Conservation (phyloP, 2,329 filamentous ascomycete genomes). For the Colletotrichum acutatum region DNA sequence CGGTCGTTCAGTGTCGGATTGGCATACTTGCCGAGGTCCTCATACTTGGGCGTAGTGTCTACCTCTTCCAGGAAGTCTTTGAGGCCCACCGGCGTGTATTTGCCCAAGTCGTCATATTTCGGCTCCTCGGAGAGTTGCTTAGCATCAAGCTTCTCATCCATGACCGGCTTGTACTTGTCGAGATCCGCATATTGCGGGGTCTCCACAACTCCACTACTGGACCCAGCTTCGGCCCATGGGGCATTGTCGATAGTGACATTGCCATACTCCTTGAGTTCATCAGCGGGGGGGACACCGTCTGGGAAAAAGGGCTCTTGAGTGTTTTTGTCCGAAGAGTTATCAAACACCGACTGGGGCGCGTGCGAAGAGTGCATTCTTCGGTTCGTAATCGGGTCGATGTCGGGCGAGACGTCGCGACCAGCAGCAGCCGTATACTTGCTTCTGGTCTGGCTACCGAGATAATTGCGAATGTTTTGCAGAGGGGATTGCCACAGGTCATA, state of each 20-base stretch:
- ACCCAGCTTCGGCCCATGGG: constrained; percentile 36
- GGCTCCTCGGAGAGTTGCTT: constrained; percentile 34
- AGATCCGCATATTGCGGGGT: constrained; percentile 41
- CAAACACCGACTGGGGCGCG: constrained; percentile 31
- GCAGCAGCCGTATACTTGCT: constrained; percentile 17
- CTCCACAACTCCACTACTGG: constrained; percentile 32
- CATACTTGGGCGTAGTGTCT: constrained; percentile 40
- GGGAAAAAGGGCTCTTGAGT: constrained; percentile 43
- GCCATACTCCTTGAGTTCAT: constrained; percentile 50
- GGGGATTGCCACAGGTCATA: constrained; percentile 45
- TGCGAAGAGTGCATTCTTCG: constrained; percentile 53
- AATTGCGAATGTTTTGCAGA: constrained; percentile 47
- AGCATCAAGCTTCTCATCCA: constrained; percentile 42
- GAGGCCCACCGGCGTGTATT: constrained; percentile 48
- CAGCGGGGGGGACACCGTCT: constrained; percentile 46
- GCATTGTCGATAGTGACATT: constrained; percentile 44
- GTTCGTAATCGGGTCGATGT: constrained; percentile 71
- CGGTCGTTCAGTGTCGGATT: constrained; percentile 30
- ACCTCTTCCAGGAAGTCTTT: constrained; percentile 16
- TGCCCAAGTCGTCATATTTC: constrained; percentile 54
- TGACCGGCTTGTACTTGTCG: constrained; percentile 49
- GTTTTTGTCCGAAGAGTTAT: constrained; percentile 9
- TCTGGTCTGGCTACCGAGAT: constrained; percentile 39
- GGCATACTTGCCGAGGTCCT: constrained; percentile 49
- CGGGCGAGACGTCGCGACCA: constrained; percentile 45